Evolutionary conservation across 768 basidiomycete species (phyloP), one percentile per base, ranked within the genome.

Genomic region (Agaricus subrufescens): DNA sequence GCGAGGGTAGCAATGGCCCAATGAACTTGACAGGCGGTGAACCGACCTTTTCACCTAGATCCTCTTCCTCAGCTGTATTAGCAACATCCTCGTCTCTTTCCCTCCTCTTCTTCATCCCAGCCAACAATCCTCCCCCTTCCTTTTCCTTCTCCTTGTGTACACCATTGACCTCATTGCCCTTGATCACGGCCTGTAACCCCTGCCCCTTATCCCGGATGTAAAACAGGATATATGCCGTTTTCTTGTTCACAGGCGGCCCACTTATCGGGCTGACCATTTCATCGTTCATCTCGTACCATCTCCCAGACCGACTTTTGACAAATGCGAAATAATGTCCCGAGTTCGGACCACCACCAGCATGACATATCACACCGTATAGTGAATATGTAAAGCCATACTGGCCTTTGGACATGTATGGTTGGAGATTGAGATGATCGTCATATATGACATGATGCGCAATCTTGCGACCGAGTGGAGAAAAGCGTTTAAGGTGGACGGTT

Each of bases 281-380:
- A 66, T 99, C 97, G 72, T 99, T 96, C 86, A 95, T 95, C 73
- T 93, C 86, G 72, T 81, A 85, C 95, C 95, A 99, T 37, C 73
- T 73, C 10, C 84, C 86, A 34, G 81, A 73, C 37, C 76, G 78
- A 40, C 83, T 78, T 67, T 86, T 91, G 64, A 97, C 84, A 63
- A 83, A 86, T 15, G 95, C 87, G 61, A 84, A 93, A 71, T 99
- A 99, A 70, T 99, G 97, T 3, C 97, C 97, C 1, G 91, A 95
- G 65, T 97, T 91, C 12, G 95, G 93, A 4, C 94, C 94, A 42
- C 84, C 79, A 51, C 97, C 97, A 10, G 90, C 91, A 68, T 99
- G 97, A 61, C 86, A 93, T 53, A 98, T 91, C 58, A 98, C 84
- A 30, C 90, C 95, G 67, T 94, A 97, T 2, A 99, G 73, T 1